A percentile compares a stretch with the other conserved stretches of the same genome.
phyloP scores from a whole-genome alignment of 164 flowering plant genomes.

The Sextonia rubra region DNA sequence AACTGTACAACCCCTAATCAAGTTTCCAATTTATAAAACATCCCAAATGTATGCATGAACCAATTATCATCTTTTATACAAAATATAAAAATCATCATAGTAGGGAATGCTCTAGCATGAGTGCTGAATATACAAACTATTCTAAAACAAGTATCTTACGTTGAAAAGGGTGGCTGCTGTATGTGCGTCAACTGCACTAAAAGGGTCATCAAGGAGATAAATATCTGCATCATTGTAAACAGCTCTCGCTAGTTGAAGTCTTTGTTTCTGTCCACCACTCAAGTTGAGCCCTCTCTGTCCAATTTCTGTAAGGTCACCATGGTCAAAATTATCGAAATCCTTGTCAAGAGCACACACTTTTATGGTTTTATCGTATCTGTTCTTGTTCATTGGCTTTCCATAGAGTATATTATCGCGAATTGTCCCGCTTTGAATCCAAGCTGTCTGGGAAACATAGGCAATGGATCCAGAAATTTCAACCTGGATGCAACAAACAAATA shows the following conservation, averaged over 20 bases:
- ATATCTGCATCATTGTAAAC: conserved; percentile 82
- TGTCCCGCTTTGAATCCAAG: conserved; percentile 95
- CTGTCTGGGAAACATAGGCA: conserved; percentile 80
- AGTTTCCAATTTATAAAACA: neutral
- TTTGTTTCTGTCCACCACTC: conserved; percentile 97
- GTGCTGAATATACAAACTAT: too few species aligned
- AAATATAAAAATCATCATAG: too few species aligned
- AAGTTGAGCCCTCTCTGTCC: conserved; percentile 88
- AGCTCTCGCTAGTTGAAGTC: conserved; percentile 92
- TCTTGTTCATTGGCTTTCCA: conserved; percentile 64
- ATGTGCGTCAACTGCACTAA: conserved; percentile 94
- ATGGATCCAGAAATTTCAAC: conserved; percentile 57
- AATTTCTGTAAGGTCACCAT: conserved; percentile 92
- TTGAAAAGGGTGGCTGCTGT: conserved; percentile 74
- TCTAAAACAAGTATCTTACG: conserved; percentile 29
- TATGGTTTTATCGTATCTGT: conserved; percentile 52
- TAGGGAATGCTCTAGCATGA: neutral
- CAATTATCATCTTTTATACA: neutral
- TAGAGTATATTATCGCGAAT: conserved; percentile 74
- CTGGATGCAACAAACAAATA: conserved; percentile 23
- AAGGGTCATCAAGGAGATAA: conserved; percentile 90
- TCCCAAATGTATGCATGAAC: neutral
- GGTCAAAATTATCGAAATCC: conserved; percentile 53
- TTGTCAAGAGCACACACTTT: conserved; percentile 75
- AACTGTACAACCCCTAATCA: neutral